These are phyloP conservation scores for Cytospora paraplurivora DNA, from an alignment of 2,329 filamentous ascomycete species.

Conservation along the genomic window DNA sequence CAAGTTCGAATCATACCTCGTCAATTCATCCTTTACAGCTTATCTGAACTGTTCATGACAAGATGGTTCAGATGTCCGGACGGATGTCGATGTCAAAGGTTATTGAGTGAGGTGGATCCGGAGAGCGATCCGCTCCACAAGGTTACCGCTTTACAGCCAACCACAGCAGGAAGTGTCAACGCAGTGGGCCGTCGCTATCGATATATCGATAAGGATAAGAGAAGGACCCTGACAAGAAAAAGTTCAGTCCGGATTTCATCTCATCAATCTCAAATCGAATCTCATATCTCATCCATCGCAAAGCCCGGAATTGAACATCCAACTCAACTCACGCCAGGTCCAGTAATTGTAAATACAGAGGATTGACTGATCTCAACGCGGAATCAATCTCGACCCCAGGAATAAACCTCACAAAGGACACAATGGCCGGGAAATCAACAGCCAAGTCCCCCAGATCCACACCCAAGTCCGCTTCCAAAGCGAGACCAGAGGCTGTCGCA, in stretches of 20 bases:
- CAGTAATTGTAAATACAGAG: neutral
- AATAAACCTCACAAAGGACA: neutral
- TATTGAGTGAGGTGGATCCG: neutral
- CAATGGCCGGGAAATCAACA: conserved; percentile 16
- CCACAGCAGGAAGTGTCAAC: neutral
- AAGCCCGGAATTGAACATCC: neutral
- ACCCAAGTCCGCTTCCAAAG: conserved; percentile 10
- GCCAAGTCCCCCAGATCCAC: conserved; percentile 18
- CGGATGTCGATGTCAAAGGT: neutral
- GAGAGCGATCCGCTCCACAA: neutral
- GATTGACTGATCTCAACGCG: neutral
- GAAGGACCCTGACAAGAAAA: conserved; percentile 17
- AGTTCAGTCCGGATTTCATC: conserved; percentile 11
- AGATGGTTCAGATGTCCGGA: neutral
- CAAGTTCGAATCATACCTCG: neutral
- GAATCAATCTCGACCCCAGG: neutral
- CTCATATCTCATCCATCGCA: conserved; percentile 9
- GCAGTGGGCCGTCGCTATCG: neutral
- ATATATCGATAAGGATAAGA: conserved; percentile 23
- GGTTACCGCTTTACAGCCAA: neutral
- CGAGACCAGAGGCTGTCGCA: conserved; percentile 16
- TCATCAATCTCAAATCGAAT: neutral
- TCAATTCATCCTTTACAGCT: neutral
- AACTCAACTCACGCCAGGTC: neutral
- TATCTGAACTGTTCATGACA: neutral